These are phyloP conservation scores for Sporothrix protearum DNA, from an alignment of 2,329 filamentous ascomycete species.

Conservation along the genomic window DNA sequence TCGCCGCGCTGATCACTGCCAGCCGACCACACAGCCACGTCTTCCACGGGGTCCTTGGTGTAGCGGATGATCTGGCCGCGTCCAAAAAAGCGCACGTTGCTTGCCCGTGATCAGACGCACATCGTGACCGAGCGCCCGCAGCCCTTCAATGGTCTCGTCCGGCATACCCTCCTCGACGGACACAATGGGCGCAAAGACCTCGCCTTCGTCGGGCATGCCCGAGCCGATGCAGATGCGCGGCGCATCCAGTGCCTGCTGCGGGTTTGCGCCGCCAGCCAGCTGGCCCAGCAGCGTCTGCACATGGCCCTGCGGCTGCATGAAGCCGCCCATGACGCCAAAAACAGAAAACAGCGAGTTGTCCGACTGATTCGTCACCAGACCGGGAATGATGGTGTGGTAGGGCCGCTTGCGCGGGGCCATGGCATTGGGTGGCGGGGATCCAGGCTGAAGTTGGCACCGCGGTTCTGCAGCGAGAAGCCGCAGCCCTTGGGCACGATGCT, in stretches of 20 bases:
- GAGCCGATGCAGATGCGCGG: constrained; percentile 86
- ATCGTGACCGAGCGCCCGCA: constrained; percentile 69
- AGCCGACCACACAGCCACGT: constrained; percentile 72
- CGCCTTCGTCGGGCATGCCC: constrained; percentile 60
- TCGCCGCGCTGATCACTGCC: constrained; percentile 88
- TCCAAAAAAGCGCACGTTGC: constrained; percentile 72
- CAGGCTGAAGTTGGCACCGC: constrained; percentile 81
- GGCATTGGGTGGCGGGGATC: constrained; percentile 70
- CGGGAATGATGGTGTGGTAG: constrained; percentile 97
- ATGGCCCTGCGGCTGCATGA: constrained; percentile 97
- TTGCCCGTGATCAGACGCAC: constrained; percentile 65
- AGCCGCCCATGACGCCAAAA: constrained; percentile 96
- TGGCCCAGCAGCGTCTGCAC: constrained; percentile 91
- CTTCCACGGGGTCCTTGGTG: constrained; percentile 66
- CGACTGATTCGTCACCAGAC: constrained; percentile 72
- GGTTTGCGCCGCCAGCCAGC: constrained; percentile 73
- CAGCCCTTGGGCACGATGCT: constrained; percentile 79
- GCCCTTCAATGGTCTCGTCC: constrained; percentile 60
- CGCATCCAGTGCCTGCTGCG: constrained; percentile 85
- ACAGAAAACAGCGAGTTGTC: constrained; percentile 77
- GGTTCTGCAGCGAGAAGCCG: constrained; percentile 89
- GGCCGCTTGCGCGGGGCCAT: constrained; percentile 80
- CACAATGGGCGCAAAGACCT: constrained; percentile 60
- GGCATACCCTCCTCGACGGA: constrained; percentile 80
- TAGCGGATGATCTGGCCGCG: constrained; percentile 81